A percentile compares a stretch with the other conserved stretches of the same genome.
These are phyloP conservation scores for Lipomyces spencermartinsiae DNA, from an alignment of 805 yeast species.

Conservation along the genomic window DNA sequence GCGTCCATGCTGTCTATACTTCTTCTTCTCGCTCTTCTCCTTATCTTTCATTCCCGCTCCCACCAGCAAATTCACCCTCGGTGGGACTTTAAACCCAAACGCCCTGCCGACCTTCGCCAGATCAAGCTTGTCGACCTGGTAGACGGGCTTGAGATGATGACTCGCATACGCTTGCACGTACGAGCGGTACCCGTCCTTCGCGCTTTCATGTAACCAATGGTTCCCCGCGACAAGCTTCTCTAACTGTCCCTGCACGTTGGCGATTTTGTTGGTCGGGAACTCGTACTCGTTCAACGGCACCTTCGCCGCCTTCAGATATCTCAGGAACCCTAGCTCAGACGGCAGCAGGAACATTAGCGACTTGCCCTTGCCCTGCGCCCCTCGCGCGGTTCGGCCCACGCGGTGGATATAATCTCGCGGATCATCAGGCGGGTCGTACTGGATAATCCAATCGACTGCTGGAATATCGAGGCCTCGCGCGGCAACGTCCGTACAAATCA, in stretches of 20 bases:
- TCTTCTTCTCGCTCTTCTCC: constrained; percentile 13
- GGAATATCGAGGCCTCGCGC: constrained; percentile 99
- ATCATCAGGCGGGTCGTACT: constrained; percentile 99
- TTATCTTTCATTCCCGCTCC: constrained; percentile 67
- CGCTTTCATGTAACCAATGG: constrained; percentile 88
- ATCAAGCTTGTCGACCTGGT: constrained; percentile 94
- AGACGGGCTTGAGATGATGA: constrained; percentile 94
- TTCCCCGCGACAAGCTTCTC: constrained; percentile 90
- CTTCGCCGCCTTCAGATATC: constrained; percentile 94
- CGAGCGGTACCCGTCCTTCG: constrained; percentile 96
- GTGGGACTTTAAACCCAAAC: constrained; percentile 90
- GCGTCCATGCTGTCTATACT: constrained; percentile 21
- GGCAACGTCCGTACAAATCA: constrained; percentile 97
- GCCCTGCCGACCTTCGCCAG: constrained; percentile 93
- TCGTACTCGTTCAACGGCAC: constrained; percentile 98
- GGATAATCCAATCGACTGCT: constrained; percentile 98
- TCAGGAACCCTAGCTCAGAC: constrained; percentile 88
- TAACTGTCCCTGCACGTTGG: constrained; percentile 93
- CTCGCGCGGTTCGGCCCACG: constrained; percentile 98
- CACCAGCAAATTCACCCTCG: constrained; percentile 93
- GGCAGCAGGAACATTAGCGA: constrained; percentile 96
- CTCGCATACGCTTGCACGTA: constrained; percentile 97
- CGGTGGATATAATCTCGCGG: constrained; percentile 99
- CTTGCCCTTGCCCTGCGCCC: constrained; percentile 83
- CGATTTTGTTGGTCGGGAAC: constrained; percentile 91